Evolutionary conservation across 1,284 basidiomycete species (phyloP), one percentile per base, ranked within the genome.

Genomic region (Moesziomyces parantarcticus): DNA sequence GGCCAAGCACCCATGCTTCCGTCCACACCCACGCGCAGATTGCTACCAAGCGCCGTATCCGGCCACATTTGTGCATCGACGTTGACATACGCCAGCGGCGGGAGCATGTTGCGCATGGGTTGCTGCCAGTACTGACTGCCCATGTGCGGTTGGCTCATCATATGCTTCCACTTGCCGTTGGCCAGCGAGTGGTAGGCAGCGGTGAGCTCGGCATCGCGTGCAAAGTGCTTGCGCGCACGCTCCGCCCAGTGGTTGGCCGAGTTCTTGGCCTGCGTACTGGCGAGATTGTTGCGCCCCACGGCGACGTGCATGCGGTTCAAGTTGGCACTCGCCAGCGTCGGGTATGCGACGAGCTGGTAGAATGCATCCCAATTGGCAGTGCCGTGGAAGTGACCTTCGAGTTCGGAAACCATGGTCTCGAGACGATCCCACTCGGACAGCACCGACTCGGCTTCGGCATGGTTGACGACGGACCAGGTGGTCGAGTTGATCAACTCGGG

Each of bases 401-500:
- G 50, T 3, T 53, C 49, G 32, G 55, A 18, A 1, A 66, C 63
- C 5, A 44, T 42, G n/a, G 29, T 44, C 16, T 45, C 56, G 29
- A 62, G 54, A 29, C 46, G 44, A 14, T 46, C 58, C 23, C 56
- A 55, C 42, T 50, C 26, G 3, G 23, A 50, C 10, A 49, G 51
- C 7, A 57, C 54, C 47, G 21, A 11, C 2, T 86, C 89, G 54
- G 76, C 90, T 89, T 92, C 90, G 79, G 89, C 85, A 79, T 91
- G 90, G 80, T 89, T 88, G 45, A 86, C 86, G 49, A 91, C 76
- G 64, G 88, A 89, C 84, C 86, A 92, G 0, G 88, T 89, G 1
- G 89, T 89, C 2, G 86, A 70, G 77, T 89, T 89, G 62, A 90
- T 78, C 26, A 91, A 81, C 84, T 92, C 90, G 0, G 89, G 89